Conservation (phyloP, 345 rosid species). For the Populus davidiana region DNA sequence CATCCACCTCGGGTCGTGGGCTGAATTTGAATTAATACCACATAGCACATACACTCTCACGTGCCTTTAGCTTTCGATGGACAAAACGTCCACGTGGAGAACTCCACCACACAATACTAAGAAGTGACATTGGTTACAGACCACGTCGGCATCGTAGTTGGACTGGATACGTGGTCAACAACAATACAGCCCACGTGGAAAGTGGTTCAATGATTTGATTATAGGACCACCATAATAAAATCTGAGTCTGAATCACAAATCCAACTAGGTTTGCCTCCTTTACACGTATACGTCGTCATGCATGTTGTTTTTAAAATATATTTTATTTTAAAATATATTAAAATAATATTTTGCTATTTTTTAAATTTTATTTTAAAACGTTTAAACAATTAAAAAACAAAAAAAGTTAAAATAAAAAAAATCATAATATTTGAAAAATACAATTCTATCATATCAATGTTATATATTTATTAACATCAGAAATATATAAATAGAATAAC, state of each 20-base stretch:
- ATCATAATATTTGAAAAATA: no score
- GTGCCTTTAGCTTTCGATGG: neutral
- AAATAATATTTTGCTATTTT: no score
- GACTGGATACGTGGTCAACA: slow-evolving; percentile 24
- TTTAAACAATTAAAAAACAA: no score
- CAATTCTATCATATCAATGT: no score
- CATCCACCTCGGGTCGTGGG: no score
- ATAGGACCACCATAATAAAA: slow-evolving; percentile 21
- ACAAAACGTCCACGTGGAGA: slow-evolving; percentile 11
- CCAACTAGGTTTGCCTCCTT: slow-evolving; percentile 31
- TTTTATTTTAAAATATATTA: no score
- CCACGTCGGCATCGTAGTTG: slow-evolving; percentile 31
- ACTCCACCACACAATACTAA: neutral
- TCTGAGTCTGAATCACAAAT: slow-evolving; percentile 30
- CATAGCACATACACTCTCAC: neutral
- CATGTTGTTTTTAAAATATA: no score
- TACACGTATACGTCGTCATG: neutral
- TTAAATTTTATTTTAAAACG: no score
- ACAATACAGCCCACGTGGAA: slow-evolving; percentile 23
- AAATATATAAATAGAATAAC: neutral
- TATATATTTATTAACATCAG: neutral
- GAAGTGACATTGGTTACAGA: slow-evolving; percentile 14
- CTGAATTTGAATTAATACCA: neutral
- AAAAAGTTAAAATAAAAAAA: no score
- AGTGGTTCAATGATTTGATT: slow-evolving; percentile 22